Percentiles rank a stretch among this genome's conserved stretches.
These are phyloP conservation scores for Trametes coccinea DNA, from an alignment of 768 basidiomycete species.

Conservation along the genomic window DNA sequence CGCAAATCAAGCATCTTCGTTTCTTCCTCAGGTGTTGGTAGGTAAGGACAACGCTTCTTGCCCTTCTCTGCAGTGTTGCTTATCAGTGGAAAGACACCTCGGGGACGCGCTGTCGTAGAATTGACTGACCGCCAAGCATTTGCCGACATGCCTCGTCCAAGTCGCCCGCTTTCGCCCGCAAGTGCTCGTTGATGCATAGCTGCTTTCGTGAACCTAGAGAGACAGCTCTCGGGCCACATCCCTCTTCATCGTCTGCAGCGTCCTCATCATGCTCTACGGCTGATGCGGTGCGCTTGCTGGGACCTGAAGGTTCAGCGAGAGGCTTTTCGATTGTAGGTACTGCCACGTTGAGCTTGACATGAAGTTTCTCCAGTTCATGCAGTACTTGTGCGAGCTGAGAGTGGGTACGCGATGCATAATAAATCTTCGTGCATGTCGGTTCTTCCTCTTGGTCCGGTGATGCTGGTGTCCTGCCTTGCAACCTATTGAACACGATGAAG, in stretches of 20 bases:
- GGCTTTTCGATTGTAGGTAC: slow-evolving; percentile 22
- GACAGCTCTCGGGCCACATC: slow-evolving; percentile 57
- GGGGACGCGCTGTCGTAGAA: slow-evolving; percentile 23
- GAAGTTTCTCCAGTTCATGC: slow-evolving; percentile 62
- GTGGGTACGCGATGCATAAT: slow-evolving; percentile 94
- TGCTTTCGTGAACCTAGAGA: slow-evolving; percentile 89
- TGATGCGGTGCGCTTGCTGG: slow-evolving; percentile 4
- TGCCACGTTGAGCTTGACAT: slow-evolving; percentile 53
- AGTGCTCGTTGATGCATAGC: slow-evolving; percentile 86
- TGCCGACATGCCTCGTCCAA: slow-evolving; percentile 89
- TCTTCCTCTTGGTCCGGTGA: slow-evolving; percentile 45
- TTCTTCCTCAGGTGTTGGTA: slow-evolving; percentile 74
- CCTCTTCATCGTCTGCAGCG: background rate
- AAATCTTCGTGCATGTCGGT: slow-evolving; percentile 77
- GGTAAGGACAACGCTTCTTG: slow-evolving; percentile 69
- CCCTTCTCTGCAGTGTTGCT: slow-evolving; percentile 46
- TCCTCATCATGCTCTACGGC: background rate
- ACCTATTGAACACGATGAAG: background rate
- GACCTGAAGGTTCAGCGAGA: background rate
- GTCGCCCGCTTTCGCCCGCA: slow-evolving; percentile 62
- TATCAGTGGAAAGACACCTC: too few species aligned
- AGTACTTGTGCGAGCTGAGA: slow-evolving; percentile 92
- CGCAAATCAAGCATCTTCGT: slow-evolving; percentile 74
- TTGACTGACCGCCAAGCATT: slow-evolving; percentile 37
- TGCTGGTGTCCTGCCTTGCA: background rate